These are phyloP conservation scores for Aspergillus eucalypticola DNA, from an alignment of 2,329 filamentous ascomycete genomes.

Conservation along the genomic window DNA sequence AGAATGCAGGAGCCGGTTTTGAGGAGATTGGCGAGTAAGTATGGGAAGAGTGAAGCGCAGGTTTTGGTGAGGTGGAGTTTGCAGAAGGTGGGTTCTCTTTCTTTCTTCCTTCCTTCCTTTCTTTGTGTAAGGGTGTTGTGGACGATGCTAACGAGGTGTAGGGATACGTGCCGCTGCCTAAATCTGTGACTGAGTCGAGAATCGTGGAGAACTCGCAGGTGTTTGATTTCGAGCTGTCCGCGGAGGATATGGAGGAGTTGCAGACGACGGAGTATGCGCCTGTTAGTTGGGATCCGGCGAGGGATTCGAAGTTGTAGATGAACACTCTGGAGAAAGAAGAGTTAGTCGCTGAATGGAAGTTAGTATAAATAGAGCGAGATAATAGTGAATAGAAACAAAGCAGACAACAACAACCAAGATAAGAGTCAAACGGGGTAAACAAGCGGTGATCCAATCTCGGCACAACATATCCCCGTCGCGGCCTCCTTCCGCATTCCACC, in stretches of 20 bases:
- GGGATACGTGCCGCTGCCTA: slow-evolving; percentile 64
- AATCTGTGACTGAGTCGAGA: slow-evolving; percentile 60
- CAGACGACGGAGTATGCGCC: slow-evolving; percentile 58
- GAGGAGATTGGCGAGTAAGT: slow-evolving; percentile 54
- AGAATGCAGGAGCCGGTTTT: slow-evolving; percentile 57
- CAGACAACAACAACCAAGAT: not conserved
- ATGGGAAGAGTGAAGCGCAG: slow-evolving; percentile 60
- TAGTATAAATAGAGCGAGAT: too few species aligned
- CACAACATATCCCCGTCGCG: slow-evolving; percentile 33
- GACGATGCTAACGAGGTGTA: slow-evolving; percentile 24
- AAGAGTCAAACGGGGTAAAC: not conserved
- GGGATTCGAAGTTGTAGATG: slow-evolving; percentile 28
- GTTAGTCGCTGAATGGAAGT: not conserved
- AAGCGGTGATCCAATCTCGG: slow-evolving; percentile 21
- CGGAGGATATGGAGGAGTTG: slow-evolving; percentile 60
- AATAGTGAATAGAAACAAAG: too few species aligned
- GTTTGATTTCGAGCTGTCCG: slow-evolving; percentile 61
- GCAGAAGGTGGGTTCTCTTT: slow-evolving; percentile 50
- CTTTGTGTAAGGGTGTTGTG: not conserved
- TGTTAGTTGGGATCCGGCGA: slow-evolving; percentile 59
- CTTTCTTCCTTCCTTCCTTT: too few species aligned
- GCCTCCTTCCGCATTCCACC: slow-evolving; percentile 3
- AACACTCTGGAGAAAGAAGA: not conserved
- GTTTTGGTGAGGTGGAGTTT: slow-evolving; percentile 63
- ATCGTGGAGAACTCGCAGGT: slow-evolving; percentile 63